Conservation (phyloP, 495 filamentous ascomycete genomes). For the Rhizodiscina lignyota region DNA sequence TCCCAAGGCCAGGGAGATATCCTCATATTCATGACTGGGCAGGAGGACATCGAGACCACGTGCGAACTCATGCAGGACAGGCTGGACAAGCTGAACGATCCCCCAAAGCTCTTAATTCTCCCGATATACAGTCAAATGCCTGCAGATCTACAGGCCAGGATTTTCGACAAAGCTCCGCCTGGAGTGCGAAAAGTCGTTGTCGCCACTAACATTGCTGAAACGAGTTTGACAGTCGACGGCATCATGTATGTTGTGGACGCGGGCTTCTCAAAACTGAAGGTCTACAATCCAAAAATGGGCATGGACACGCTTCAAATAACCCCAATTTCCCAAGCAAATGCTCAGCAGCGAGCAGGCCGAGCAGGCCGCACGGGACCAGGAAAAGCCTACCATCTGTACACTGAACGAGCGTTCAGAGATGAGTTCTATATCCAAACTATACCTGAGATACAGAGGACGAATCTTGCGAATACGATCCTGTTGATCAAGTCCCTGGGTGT, state of each 20-base stretch:
- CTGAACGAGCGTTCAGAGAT: conserved; percentile 86
- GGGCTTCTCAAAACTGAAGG: conserved; percentile 93
- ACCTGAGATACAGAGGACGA: conserved; percentile 94
- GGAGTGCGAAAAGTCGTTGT: conserved; percentile 96
- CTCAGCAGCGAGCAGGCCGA: conserved; percentile 80
- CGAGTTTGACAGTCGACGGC: conserved; percentile 92
- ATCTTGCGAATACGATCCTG: conserved; percentile 85
- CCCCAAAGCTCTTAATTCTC: conserved; percentile 83
- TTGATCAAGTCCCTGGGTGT: conserved; percentile 91
- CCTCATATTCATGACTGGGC: conserved; percentile 97
- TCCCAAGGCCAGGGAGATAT: conserved; percentile 87
- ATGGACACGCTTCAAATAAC: conserved; percentile 99
- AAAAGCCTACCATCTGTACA: conserved; percentile 88
- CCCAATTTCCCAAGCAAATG: conserved; percentile 93
- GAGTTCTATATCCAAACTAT: conserved; percentile 97
- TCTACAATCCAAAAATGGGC: conserved; percentile 96
- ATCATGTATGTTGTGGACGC: conserved; percentile 99
- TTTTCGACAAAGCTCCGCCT: conserved; percentile 79
- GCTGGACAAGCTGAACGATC: conserved; percentile 82
- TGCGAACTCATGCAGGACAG: conserved; percentile 86
- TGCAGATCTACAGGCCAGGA: conserved; percentile 91
- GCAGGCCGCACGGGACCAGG: conserved; percentile 92
- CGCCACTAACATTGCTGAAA: conserved; percentile 97
- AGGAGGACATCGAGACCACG: conserved; percentile 95
- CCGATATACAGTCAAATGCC: conserved; percentile 99